Conservation (phyloP, 2,329 filamentous ascomycete species). For the Phyllosticta paracitricarpa region DNA sequence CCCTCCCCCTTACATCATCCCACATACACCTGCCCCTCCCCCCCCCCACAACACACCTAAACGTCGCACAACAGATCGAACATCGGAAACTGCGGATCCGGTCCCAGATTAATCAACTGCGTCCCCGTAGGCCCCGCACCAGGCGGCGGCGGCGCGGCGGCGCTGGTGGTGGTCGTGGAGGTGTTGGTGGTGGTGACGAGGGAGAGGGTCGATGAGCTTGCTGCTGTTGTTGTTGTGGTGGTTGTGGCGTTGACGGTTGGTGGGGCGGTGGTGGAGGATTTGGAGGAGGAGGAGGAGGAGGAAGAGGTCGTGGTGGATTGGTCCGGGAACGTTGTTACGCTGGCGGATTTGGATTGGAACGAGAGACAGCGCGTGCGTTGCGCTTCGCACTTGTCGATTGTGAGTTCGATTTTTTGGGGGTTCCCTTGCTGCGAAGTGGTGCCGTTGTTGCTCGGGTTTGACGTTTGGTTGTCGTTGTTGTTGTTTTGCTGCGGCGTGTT, state of each 20-base stretch:
- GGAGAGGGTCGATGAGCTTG: neutral
- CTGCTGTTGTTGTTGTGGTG: neutral
- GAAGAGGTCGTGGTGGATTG: too few relatives aligned
- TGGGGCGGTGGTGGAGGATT: neutral
- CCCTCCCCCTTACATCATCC: too few relatives aligned
- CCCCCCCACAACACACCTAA: neutral
- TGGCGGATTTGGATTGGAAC: neutral
- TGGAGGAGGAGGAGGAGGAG: too few relatives aligned
- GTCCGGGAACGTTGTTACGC: neutral
- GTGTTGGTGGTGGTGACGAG: neutral
- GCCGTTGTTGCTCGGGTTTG: neutral
- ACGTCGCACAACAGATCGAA: slow-evolving; percentile 28
- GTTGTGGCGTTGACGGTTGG: neutral
- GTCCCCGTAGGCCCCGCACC: slow-evolving; percentile 13
- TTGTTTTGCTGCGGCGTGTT: too few relatives aligned
- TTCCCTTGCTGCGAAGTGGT: too few relatives aligned
- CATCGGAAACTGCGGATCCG: slow-evolving; percentile 27
- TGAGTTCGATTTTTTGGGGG: neutral
- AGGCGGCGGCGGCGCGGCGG: neutral
- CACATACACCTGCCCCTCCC: too few relatives aligned
- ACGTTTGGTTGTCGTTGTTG: neutral
- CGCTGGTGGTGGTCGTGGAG: neutral
- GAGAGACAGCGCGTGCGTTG: neutral
- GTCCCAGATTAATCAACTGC: slow-evolving; percentile 25
- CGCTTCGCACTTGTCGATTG: neutral